Percentiles rank a stretch among this genome's conserved stretches.
Conservation (phyloP, 2,329 filamentous ascomycete genomes). For the Xylariales sp. region DNA sequence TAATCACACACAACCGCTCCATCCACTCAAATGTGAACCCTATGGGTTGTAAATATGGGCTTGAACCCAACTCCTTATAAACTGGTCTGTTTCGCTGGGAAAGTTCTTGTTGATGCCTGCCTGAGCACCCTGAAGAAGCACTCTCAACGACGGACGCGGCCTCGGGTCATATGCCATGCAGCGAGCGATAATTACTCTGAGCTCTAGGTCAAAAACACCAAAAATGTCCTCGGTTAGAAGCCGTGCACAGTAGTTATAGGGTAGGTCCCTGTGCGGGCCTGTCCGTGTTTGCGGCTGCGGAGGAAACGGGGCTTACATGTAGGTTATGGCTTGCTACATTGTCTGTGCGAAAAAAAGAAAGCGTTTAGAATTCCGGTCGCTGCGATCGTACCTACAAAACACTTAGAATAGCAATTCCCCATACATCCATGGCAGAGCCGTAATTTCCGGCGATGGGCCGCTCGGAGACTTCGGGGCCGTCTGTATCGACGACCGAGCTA, state of each 20-base stretch:
- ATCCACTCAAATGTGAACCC: neutral
- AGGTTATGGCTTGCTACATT: constrained; percentile 43
- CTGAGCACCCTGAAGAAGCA: constrained; percentile 25
- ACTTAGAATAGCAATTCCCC: constrained; percentile 40
- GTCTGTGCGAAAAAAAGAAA: constrained; percentile 23
- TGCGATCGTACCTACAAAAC: neutral
- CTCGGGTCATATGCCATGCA: constrained; percentile 41
- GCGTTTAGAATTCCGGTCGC: neutral
- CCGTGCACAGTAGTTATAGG: constrained; percentile 26
- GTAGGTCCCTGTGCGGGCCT: neutral
- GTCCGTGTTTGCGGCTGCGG: constrained; percentile 19
- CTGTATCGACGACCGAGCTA: neutral
- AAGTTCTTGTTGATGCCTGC: constrained; percentile 22
- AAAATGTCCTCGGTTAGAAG: constrained; percentile 18
- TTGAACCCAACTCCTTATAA: constrained; percentile 32
- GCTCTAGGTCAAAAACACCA: constrained; percentile 29
- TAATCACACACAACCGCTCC: neutral
- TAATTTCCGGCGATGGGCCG: constrained; percentile 40
- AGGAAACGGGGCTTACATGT: neutral
- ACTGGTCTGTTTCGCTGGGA: constrained; percentile 29
- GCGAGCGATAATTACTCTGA: constrained; percentile 30
- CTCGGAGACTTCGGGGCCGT: constrained; percentile 39
- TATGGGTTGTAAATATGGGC: constrained; percentile 22
- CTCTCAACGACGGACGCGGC: constrained; percentile 23
- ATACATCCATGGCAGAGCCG: constrained; percentile 39